A percentile compares a stretch with the other conserved stretches of the same genome.
Evolutionary conservation across 2,329 filamentous ascomycete genomes (phyloP).

Genomic region (Aschersonia sp.): DNA sequence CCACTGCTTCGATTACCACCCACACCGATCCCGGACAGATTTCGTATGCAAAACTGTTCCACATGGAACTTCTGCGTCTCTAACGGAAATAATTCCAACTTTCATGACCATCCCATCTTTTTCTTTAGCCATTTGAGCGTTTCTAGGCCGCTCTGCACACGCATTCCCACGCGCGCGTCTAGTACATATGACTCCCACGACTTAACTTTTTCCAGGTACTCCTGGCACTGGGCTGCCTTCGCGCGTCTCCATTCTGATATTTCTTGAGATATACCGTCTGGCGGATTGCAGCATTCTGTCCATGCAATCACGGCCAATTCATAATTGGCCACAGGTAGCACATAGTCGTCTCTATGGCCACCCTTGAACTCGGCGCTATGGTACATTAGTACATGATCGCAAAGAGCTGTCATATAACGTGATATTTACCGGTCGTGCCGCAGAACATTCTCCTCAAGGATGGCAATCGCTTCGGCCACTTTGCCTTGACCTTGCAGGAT

Average conservation of each 20-base stretch:
- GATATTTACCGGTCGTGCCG: constrained; percentile 42
- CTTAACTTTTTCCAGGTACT: constrained; percentile 51
- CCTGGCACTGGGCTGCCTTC: constrained; percentile 46
- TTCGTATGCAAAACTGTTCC: too few species aligned
- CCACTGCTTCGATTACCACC: too few species aligned
- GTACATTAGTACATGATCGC: neutral
- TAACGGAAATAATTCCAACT: neutral
- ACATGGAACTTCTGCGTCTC: too few species aligned
- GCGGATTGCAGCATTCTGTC: constrained; percentile 43
- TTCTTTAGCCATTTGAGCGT: constrained; percentile 42
- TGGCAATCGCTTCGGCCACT: constrained; percentile 47
- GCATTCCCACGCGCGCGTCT: constrained; percentile 61
- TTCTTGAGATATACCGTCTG: constrained; percentile 13
- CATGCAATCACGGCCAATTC: constrained; percentile 75
- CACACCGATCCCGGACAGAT: too few species aligned
- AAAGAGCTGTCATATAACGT: neutral
- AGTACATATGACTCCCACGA: constrained; percentile 59
- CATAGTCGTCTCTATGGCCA: constrained; percentile 51
- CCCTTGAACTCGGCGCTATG: constrained; percentile 41
- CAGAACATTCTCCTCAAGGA: constrained; percentile 52
- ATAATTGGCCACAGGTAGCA: constrained; percentile 63
- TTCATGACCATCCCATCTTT: constrained; percentile 21
- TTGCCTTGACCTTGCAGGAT: constrained; percentile 49
- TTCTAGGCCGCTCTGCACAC: constrained; percentile 53
- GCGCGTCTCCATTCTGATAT: constrained; percentile 23